Evolutionary conservation across 2,329 filamentous ascomycete genomes (phyloP).

Genomic region (Cladosporium phlei): DNA sequence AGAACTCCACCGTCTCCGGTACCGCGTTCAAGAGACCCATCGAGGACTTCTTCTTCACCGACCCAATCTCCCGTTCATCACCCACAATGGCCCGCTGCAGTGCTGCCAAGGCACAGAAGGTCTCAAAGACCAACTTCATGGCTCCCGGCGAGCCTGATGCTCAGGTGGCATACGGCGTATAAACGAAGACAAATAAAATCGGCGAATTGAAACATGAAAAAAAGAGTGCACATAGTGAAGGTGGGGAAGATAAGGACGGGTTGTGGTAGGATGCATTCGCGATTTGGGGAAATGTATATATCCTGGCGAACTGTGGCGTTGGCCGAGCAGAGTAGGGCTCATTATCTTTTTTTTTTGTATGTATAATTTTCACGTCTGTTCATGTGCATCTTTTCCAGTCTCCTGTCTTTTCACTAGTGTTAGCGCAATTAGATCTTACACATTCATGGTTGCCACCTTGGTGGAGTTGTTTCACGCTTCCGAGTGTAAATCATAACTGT

Average conservation of each 20-base stretch:
- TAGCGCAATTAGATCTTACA: no score
- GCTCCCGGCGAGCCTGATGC: constrained; percentile 35
- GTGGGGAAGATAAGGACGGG: neutral
- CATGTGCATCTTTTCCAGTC: neutral
- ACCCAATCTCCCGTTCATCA: constrained; percentile 92
- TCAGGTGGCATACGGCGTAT: constrained; percentile 9
- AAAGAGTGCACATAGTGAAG: neutral
- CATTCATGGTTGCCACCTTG: no score
- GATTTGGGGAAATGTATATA: constrained; percentile 11
- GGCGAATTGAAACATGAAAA: neutral
- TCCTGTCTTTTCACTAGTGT: no score
- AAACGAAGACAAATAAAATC: neutral
- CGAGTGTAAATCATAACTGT: no score
- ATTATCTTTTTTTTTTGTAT: constrained; percentile 5
- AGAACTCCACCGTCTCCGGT: constrained; percentile 70
- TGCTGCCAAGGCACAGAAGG: constrained; percentile 70
- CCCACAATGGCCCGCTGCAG: constrained; percentile 98
- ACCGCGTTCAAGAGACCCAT: constrained; percentile 76
- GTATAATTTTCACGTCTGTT: constrained; percentile 8
- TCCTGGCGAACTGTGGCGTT: constrained; percentile 14
- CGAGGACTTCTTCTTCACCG: constrained; percentile 97
- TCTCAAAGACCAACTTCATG: constrained; percentile 49
- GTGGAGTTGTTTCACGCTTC: no score
- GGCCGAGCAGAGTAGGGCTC: constrained; percentile 9
- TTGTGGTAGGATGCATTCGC: constrained; percentile 5